Conservation (phyloP, 2,329 filamentous ascomycete genomes). For the Teratosphaeria destructans region DNA sequence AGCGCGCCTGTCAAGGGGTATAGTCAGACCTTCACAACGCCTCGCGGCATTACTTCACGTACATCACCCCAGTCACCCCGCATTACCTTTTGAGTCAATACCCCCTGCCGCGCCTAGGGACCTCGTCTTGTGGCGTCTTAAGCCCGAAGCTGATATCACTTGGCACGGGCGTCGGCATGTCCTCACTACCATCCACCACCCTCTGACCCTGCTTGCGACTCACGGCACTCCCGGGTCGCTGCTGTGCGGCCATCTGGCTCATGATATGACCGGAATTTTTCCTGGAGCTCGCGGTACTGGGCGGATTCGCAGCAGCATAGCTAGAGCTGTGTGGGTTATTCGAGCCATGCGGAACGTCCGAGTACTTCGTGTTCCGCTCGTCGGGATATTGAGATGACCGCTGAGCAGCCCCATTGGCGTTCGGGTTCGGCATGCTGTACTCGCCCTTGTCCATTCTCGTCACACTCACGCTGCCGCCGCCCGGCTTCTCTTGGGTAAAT, state of each 20-base stretch:
- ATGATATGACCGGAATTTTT: neutral
- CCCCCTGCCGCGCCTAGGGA: neutral
- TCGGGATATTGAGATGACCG: neutral
- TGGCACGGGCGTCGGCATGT: neutral
- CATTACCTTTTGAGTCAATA: neutral
- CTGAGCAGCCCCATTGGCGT: neutral
- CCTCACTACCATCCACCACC: neutral
- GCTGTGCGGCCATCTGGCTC: neutral
- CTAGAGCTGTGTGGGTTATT: neutral
- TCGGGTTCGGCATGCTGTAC: neutral
- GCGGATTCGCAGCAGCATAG: neutral
- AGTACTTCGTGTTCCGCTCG: neutral
- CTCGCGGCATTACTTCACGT: neutral
- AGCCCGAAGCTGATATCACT: neutral
- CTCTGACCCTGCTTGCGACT: neutral
- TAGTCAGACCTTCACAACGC: neutral
- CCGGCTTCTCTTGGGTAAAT: neutral
- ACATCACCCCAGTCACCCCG: too few relatives aligned
- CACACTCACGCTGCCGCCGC: neutral
- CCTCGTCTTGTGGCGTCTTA: neutral
- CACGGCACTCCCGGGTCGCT: neutral
- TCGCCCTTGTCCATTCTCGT: neutral
- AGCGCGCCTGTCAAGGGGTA: neutral
- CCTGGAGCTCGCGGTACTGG: neutral
- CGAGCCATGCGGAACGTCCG: neutral